phyloP scores from a whole-genome alignment of 2,329 filamentous ascomycete species.

The Onygenales sp. region DNA sequence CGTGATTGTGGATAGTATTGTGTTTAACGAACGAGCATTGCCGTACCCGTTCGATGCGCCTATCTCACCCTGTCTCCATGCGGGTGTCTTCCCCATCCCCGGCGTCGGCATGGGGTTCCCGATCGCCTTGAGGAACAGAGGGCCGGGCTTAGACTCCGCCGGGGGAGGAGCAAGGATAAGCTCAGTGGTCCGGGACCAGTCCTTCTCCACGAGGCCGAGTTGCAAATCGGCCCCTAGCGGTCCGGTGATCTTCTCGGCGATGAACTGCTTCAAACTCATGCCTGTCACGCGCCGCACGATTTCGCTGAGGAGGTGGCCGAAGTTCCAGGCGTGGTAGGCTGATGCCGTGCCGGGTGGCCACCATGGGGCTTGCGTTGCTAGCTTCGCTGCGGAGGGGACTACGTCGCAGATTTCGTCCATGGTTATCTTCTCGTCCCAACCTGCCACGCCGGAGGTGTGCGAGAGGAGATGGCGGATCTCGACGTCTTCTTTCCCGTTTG shows the following conservation, averaged over 20 bases:
- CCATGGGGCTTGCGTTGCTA: constrained; percentile 34
- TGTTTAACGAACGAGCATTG: constrained; percentile 36
- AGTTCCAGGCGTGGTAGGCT: constrained; percentile 34
- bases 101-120: constrained; percentile 18
- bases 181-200: constrained; percentile 33
- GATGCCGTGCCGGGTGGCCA: constrained; percentile 36
- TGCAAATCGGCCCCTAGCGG: constrained; percentile 40
- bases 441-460: constrained; percentile 29
- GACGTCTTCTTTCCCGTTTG: constrained; percentile 32
- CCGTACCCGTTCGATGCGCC: constrained; percentile 37
- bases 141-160: constrained; percentile 6
- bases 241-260: constrained; percentile 32
- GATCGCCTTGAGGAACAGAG: constrained; percentile 21
- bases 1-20: constrained; percentile 33
- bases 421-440: constrained; percentile 25
- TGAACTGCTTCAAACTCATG: constrained; percentile 35
- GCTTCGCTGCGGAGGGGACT: constrained; percentile 19
- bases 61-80: constrained; percentile 32
- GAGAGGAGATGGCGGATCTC: constrained; percentile 32
- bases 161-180: constrained; percentile 18
- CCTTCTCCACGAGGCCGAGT: constrained; percentile 33
- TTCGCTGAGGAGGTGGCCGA: constrained; percentile 37
- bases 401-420: constrained; percentile 26
- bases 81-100: constrained; percentile 14
- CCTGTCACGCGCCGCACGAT: constrained; percentile 34